These are phyloP conservation scores for Wickerhamomyces canadensis DNA, from an alignment of 805 yeast species.

Conservation along the genomic window DNA sequence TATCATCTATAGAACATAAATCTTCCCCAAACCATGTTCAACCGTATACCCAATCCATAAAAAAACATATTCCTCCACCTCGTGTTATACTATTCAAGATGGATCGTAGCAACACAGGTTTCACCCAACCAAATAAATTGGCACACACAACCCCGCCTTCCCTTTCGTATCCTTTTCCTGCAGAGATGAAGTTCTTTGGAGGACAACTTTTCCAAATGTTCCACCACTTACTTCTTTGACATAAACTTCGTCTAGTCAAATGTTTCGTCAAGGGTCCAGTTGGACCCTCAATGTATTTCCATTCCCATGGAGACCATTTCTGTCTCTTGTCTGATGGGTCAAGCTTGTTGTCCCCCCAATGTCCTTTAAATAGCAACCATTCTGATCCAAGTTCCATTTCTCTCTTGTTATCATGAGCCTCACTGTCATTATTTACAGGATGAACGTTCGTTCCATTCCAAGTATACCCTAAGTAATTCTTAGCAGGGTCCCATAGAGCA, in stretches of 20 bases:
- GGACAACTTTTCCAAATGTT: constrained; percentile 81
- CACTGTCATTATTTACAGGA: constrained; percentile 29
- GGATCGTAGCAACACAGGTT: constrained; percentile 45
- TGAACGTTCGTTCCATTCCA: constrained; percentile 53
- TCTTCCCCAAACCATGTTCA: too few relatives aligned
- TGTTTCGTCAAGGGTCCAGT: constrained; percentile 83
- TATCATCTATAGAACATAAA: too few relatives aligned
- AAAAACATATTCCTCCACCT: constrained; percentile 57
- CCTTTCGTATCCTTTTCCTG: constrained; percentile 85
- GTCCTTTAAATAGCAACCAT: constrained; percentile 80
- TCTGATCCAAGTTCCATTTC: constrained; percentile 26
- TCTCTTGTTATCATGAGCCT: constrained; percentile 20
- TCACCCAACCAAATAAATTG: constrained; percentile 45
- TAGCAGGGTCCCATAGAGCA: constrained; percentile 88
- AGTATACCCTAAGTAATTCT: constrained; percentile 77
- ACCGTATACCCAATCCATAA: constrained; percentile 46
- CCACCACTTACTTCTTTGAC: constrained; percentile 92
- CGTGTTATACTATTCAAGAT: constrained; percentile 46
- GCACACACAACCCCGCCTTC: constrained; percentile 83
- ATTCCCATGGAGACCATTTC: constrained; percentile 80
- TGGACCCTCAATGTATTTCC: constrained; percentile 91
- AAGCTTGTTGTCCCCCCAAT: constrained; percentile 86
- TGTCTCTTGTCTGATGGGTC: constrained; percentile 71
- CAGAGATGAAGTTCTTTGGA: constrained; percentile 62
- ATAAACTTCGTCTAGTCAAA: constrained; percentile 60